These are phyloP conservation scores for Calocybe gangraenosa DNA, from an alignment of 768 basidiomycete species.

Conservation along the genomic window DNA sequence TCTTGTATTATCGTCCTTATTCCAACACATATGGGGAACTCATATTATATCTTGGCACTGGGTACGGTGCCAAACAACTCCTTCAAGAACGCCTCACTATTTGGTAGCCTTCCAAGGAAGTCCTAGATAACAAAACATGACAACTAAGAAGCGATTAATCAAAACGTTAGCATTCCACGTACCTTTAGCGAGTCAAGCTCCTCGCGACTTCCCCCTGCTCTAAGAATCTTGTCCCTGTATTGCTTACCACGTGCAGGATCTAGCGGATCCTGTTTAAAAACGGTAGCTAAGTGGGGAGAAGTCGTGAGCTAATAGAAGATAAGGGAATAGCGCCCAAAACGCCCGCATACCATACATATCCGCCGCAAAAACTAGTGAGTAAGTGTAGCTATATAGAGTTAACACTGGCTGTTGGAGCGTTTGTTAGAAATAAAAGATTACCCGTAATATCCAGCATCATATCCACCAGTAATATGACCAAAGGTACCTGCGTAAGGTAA, in stretches of 20 bases:
- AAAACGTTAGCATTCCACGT: slow-evolving; percentile 10
- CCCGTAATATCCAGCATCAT: slow-evolving; percentile 69
- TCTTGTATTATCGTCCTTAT: no score
- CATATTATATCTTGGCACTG: slow-evolving; percentile 10
- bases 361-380: slow-evolving; percentile 62
- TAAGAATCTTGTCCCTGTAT: slow-evolving; percentile 76
- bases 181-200: slow-evolving; percentile 79
- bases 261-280: slow-evolving; percentile 80
- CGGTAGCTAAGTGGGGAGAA: slow-evolving; percentile 38
- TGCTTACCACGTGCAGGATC: slow-evolving; percentile 58
- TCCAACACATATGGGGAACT: no score
- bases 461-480: slow-evolving; percentile 74
- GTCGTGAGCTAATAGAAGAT: not conserved
- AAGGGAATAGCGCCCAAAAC: not conserved
- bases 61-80: slow-evolving; percentile 52
- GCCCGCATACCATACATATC: slow-evolving; percentile 48
- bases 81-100: slow-evolving; percentile 70
- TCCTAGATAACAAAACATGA: slow-evolving; percentile 36
- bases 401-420: not conserved
- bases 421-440: slow-evolving; percentile 16
- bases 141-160: not conserved
- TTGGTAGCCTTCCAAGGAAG: slow-evolving; percentile 74
- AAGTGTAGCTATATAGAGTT: slow-evolving; percentile 46
- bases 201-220: slow-evolving; percentile 72
- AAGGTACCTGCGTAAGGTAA: slow-evolving; percentile 42